phyloP scores from a whole-genome alignment of 495 filamentous ascomycete genomes.

The Paragyromitra xinjiangensis region DNA sequence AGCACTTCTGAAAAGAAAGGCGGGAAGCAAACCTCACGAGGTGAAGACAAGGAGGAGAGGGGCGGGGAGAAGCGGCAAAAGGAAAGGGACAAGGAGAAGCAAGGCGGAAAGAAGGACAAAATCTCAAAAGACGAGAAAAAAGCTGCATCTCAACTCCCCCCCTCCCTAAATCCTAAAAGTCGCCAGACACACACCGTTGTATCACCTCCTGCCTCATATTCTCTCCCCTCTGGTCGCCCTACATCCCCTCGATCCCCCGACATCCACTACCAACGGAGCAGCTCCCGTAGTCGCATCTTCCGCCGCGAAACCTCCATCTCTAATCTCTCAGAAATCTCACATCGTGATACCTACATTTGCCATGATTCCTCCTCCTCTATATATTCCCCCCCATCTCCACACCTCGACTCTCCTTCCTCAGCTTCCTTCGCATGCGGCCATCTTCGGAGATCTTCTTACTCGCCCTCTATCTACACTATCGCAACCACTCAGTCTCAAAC shows the following conservation, averaged over 20 bases:
- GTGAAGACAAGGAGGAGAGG: slow-evolving; percentile 26
- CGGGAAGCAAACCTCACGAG: slow-evolving; percentile 28
- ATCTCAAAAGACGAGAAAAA: slow-evolving; percentile 25
- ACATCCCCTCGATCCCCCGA: slow-evolving; percentile 37
- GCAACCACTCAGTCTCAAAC: slow-evolving; percentile 71
- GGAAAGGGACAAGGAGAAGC: slow-evolving; percentile 41
- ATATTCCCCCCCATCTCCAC: slow-evolving; percentile 31
- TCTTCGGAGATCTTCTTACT: slow-evolving; percentile 59
- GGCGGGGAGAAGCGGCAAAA: slow-evolving; percentile 37
- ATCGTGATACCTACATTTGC: slow-evolving; percentile 24
- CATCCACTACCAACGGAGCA: slow-evolving; percentile 34
- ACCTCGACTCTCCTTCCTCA: slow-evolving; percentile 38
- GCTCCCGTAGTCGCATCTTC: slow-evolving; percentile 42
- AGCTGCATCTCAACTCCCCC: slow-evolving; percentile 14
- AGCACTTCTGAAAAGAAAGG: slow-evolving; percentile 22
- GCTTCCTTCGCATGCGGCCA: slow-evolving; percentile 49
- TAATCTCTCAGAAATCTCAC: slow-evolving; percentile 37
- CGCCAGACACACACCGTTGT: slow-evolving; percentile 13
- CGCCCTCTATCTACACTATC: slow-evolving; percentile 76
- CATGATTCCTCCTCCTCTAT: slow-evolving; percentile 35
- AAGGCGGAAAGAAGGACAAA: slow-evolving; percentile 33
- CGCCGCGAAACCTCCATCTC: slow-evolving; percentile 51
- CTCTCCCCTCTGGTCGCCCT: slow-evolving; percentile 10
- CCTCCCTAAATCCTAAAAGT: slow-evolving; percentile 17
- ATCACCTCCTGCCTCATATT: background rate